Conservation (phyloP, 306 rosid species). For the Pueraria montana region DNA sequence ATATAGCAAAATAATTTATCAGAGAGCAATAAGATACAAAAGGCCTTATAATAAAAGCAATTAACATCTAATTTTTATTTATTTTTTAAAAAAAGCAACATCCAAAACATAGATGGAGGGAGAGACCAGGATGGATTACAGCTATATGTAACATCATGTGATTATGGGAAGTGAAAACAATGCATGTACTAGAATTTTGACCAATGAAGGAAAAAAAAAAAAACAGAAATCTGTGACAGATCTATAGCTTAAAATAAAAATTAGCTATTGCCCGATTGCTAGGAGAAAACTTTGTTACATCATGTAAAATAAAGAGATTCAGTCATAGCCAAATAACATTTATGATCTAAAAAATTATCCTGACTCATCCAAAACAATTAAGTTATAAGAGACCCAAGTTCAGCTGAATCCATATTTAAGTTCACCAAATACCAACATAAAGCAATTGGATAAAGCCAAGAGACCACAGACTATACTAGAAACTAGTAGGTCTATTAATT, state of each 20-base stretch:
- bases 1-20: constrained; percentile 2
- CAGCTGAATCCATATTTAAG: not conserved
- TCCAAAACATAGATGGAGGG: not conserved
- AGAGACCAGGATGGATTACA: not conserved
- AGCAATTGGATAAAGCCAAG: not conserved
- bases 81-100: not conserved
- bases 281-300: not conserved
- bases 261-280: not conserved
- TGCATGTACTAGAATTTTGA: not conserved
- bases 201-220: not conserved
- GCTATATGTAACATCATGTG: not conserved
- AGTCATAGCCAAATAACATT: not conserved
- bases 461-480: constrained; percentile 1
- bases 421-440: not conserved
- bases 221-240: not conserved
- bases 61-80: not conserved
- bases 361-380: not conserved
- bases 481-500: not conserved
- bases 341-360: not conserved
- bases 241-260: not conserved
- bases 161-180: constrained; percentile 7
- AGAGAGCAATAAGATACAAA: not conserved
- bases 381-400: constrained; percentile 7
- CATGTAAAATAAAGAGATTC: constrained; percentile 6
- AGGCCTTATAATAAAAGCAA: not conserved